Evolutionary conservation across 257 asterid species (phyloP).

Genomic region (Orobanche coerulescens): DNA sequence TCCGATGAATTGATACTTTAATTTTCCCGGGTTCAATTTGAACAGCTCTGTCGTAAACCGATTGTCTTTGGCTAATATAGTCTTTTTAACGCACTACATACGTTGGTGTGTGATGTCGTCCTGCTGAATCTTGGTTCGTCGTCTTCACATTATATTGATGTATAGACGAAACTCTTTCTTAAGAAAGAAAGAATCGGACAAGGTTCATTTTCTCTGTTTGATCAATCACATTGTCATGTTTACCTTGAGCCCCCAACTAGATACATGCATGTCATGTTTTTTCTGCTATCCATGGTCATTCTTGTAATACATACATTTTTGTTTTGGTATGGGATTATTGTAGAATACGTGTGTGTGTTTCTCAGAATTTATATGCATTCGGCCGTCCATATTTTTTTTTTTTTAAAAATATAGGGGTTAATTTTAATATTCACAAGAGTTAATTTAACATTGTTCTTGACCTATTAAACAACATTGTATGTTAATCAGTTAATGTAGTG

Average conservation of each 20-base stretch:
- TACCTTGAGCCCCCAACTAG: not conserved
- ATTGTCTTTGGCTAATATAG: not conserved
- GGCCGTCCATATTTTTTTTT: too few species aligned
- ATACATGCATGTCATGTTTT: slow-evolving; percentile 4
- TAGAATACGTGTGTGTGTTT: too few species aligned
- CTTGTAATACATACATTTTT: not conserved
- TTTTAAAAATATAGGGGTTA: too few species aligned
- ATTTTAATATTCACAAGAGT: too few species aligned
- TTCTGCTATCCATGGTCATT: not conserved
- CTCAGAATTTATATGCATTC: too few species aligned
- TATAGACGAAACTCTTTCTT: not conserved
- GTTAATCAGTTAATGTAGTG: too few species aligned
- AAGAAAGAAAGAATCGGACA: too few species aligned
- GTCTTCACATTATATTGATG: not conserved
- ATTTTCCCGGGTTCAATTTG: not conserved
- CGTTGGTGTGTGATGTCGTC: not conserved
- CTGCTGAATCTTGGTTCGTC: not conserved
- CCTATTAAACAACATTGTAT: too few species aligned
- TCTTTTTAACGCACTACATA: not conserved
- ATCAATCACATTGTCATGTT: not conserved
- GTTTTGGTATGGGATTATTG: not conserved
- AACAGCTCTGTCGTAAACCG: not conserved
- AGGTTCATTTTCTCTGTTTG: not conserved
- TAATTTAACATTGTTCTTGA: too few species aligned
- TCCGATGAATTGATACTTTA: not conserved